Conservation (phyloP, 1,139 yeast species). For the Nadsonia starkeyi-henricii region DNA sequence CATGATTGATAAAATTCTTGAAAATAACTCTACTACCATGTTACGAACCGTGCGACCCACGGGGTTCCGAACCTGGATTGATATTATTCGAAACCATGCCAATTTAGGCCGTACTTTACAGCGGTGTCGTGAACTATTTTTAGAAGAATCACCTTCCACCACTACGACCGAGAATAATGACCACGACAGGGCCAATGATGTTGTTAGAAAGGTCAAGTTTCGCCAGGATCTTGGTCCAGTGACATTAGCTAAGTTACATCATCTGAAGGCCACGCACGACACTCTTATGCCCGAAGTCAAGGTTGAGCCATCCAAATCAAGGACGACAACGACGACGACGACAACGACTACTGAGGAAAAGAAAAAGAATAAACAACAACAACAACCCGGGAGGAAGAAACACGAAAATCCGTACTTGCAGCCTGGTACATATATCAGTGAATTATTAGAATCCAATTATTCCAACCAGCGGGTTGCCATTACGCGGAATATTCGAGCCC, state of each 20-base stretch:
- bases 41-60: constrained; percentile 1
- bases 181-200: not conserved
- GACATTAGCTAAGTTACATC: not conserved
- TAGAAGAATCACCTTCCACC: constrained; percentile 7
- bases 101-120: constrained; percentile 10
- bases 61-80: constrained; percentile 10
- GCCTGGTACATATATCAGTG: too few relatives aligned
- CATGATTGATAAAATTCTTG: constrained; percentile 9
- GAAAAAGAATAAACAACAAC: too few relatives aligned
- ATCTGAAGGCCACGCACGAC: not conserved
- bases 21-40: constrained; percentile 2
- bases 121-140: constrained; percentile 13
- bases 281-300: not conserved
- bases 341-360: too few relatives aligned
- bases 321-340: too few relatives aligned
- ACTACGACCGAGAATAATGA: not conserved
- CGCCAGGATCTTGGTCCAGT: not conserved
- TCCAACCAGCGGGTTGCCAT: too few relatives aligned
- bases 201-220: not conserved
- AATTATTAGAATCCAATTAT: too few relatives aligned
- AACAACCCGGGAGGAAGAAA: too few relatives aligned
- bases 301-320: too few relatives aligned
- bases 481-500: too few relatives aligned
- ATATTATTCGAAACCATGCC: constrained; percentile 9
- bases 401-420: too few relatives aligned